Percentiles rank a stretch among this genome's conserved stretches.
phyloP scores from a whole-genome alignment of 805 yeast species.

The Metschnikowia borealis region DNA sequence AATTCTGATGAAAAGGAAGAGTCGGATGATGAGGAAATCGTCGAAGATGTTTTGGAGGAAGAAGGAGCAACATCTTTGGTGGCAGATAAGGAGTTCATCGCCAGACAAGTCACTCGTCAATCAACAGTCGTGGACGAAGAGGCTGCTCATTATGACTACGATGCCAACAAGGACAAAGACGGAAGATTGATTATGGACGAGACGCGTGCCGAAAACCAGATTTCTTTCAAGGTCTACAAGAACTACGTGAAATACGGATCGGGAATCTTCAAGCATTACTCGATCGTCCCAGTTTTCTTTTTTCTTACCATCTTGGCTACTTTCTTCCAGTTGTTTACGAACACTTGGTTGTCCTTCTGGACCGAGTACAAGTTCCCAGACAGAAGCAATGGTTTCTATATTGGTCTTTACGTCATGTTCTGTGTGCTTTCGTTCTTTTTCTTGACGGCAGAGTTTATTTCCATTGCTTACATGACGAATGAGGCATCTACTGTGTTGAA shows the following conservation, averaged over 20 bases:
- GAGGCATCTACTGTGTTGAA: conserved; percentile 58
- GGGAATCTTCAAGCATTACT: conserved; percentile 22
- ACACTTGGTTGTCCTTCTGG: conserved; percentile 87
- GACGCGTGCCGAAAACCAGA: conserved; percentile 20
- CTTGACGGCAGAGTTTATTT: conserved; percentile 39
- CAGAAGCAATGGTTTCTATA: conserved; percentile 54
- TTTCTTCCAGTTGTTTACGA: conserved; percentile 55
- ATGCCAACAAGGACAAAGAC: conserved; percentile 20
- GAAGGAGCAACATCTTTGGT: conserved; percentile 5
- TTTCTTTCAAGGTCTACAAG: conserved; percentile 29
- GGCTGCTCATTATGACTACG: conserved; percentile 31
- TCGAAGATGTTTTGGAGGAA: conserved; percentile 18
- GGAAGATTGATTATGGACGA: conserved; percentile 16
- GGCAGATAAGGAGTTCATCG: conserved; percentile 11
- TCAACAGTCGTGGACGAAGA: conserved; percentile 24
- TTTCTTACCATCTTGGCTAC: conserved; percentile 31
- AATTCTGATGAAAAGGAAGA: conserved; percentile 23
- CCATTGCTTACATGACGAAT: conserved; percentile 48
- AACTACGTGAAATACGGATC: conserved; percentile 30
- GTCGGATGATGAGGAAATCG: conserved; percentile 19
- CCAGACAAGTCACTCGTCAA: conserved; percentile 16
- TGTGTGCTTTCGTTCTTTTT: conserved; percentile 47
- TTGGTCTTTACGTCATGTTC: conserved; percentile 68
- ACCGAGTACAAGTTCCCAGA: conserved; percentile 48
- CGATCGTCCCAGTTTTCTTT: conserved; percentile 22